A percentile compares a stretch with the other conserved stretches of the same genome.
These are phyloP conservation scores for Ceratobasidium sp. DNA, from an alignment of 1,284 basidiomycete species.

Conservation along the genomic window DNA sequence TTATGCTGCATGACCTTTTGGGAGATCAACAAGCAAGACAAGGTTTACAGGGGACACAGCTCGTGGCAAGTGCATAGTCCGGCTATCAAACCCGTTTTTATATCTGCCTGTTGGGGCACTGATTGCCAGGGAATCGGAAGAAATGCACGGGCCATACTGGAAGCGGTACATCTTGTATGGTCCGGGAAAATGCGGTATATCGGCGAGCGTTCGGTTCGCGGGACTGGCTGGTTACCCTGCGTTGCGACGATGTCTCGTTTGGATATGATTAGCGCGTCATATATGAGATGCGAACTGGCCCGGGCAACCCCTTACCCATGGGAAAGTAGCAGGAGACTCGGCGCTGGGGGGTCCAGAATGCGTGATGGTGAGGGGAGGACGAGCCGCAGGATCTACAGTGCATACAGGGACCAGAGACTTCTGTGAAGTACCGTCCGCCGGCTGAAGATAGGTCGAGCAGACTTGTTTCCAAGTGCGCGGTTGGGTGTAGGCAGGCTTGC, in stretches of 20 bases:
- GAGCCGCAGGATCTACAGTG: constrained; percentile 2
- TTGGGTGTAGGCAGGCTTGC: neutral
- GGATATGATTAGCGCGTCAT: constrained; percentile 23
- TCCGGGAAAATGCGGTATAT: constrained; percentile 12
- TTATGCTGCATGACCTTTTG: too few species aligned
- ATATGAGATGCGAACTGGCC: constrained; percentile 20
- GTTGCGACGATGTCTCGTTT: constrained; percentile 13
- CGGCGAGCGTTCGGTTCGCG: neutral
- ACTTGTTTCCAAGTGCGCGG: neutral
- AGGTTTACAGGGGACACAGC: too few species aligned
- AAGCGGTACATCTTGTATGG: neutral
- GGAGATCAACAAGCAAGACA: too few species aligned
- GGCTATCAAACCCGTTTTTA: constrained; percentile 6
- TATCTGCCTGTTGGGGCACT: neutral
- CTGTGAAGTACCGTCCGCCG: neutral
- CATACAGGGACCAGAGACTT: neutral
- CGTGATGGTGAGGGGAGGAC: constrained; percentile 7
- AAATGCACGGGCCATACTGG: neutral
- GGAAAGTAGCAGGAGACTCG: constrained; percentile 23
- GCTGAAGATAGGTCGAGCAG: neutral
- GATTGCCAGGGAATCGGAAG: neutral
- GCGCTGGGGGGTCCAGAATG: constrained; percentile 25
- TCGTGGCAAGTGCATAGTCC: neutral
- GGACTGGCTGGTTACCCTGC: neutral
- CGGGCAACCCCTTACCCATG: constrained; percentile 29